These are phyloP conservation scores for Neurospora discreta DNA, from an alignment of 495 filamentous ascomycete genomes.

Conservation along the genomic window DNA sequence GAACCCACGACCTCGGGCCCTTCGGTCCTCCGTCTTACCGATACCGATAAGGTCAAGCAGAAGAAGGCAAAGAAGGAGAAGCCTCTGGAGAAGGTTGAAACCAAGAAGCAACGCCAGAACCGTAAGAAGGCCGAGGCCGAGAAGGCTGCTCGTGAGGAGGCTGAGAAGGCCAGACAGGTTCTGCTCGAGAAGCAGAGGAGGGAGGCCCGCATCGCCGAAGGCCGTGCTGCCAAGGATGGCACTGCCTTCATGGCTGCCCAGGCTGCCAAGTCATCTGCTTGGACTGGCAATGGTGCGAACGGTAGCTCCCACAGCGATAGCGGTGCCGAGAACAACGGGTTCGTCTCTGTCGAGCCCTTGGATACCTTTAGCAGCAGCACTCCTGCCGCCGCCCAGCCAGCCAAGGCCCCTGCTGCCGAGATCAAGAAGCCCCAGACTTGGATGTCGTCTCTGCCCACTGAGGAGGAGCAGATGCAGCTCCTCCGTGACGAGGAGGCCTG, in stretches of 20 bases:
- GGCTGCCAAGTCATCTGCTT: conserved; percentile 42
- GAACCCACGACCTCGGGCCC: conserved; percentile 57
- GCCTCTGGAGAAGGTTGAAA: conserved; percentile 46
- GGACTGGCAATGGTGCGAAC: conserved; percentile 40
- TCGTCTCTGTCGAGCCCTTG: conserved; percentile 43
- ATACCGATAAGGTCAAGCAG: conserved; percentile 44
- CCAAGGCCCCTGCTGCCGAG: conserved; percentile 15
- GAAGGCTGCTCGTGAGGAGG: conserved; percentile 58
- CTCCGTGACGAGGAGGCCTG: conserved; percentile 55
- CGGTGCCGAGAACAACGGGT: conserved; percentile 18
- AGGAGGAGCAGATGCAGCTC: conserved; percentile 76
- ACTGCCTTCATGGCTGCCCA: conserved; percentile 44
- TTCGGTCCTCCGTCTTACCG: conserved; percentile 66
- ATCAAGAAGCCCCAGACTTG: conserved; percentile 31
- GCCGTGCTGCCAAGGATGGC: conserved; percentile 63
- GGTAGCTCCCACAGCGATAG: conserved; percentile 12
- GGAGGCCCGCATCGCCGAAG: conserved; percentile 66
- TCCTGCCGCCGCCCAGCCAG: conserved; percentile 11
- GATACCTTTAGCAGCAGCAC: conserved; percentile 51
- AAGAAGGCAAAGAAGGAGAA: conserved; percentile 53
- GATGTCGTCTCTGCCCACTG: conserved; percentile 54
- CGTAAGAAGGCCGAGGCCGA: conserved; percentile 66
- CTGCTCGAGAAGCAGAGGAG: conserved; percentile 71
- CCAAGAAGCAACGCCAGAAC: conserved; percentile 88
- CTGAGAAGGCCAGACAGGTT: conserved; percentile 60